These are phyloP conservation scores for Phytophthora tubulina DNA, from an alignment of 352 stramenopile species.

Conservation along the genomic window DNA sequence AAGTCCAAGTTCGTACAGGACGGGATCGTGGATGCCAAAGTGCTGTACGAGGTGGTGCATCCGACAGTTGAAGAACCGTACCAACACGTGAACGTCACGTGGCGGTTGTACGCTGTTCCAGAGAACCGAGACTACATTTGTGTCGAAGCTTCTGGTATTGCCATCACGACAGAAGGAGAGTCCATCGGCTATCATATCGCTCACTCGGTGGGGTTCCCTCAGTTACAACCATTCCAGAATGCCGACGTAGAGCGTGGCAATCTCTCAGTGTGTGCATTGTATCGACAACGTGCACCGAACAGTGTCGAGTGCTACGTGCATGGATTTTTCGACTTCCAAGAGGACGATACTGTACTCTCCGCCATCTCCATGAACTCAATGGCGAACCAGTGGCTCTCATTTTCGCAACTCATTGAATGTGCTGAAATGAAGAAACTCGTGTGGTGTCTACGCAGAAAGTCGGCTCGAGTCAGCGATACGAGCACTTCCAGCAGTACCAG, in stretches of 20 bases:
- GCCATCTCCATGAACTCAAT: slow-evolving; percentile 42
- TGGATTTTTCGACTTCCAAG: slow-evolving; percentile 45
- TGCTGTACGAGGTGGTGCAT: slow-evolving; percentile 25
- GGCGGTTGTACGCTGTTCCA: slow-evolving; percentile 35
- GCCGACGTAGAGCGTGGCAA: slow-evolving; percentile 41
- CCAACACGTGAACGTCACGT: slow-evolving; percentile 53
- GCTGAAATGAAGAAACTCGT: slow-evolving; percentile 44
- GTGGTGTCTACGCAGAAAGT: slow-evolving; percentile 37
- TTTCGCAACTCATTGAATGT: slow-evolving; percentile 36
- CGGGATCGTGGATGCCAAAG: slow-evolving; percentile 38
- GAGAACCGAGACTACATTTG: slow-evolving; percentile 53
- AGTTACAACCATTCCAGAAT: slow-evolving; percentile 41
- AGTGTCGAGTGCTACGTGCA: slow-evolving; percentile 39
- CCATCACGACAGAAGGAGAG: slow-evolving; percentile 30
- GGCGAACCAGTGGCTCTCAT: slow-evolving; percentile 44
- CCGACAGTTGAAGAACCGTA: slow-evolving; percentile 43
- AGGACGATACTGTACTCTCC: slow-evolving; percentile 36
- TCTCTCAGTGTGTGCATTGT: slow-evolving; percentile 43
- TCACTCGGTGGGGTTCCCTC: slow-evolving; percentile 59
- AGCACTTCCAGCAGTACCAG: slow-evolving; percentile 24
- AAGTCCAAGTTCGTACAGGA: slow-evolving; percentile 54
- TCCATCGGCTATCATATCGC: slow-evolving; percentile 55
- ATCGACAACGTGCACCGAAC: slow-evolving; percentile 32
- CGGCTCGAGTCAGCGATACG: slow-evolving; percentile 23
- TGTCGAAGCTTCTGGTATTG: slow-evolving; percentile 47